Evolutionary conservation across 768 basidiomycete genomes (phyloP).

Genomic region (Russula sp.): DNA sequence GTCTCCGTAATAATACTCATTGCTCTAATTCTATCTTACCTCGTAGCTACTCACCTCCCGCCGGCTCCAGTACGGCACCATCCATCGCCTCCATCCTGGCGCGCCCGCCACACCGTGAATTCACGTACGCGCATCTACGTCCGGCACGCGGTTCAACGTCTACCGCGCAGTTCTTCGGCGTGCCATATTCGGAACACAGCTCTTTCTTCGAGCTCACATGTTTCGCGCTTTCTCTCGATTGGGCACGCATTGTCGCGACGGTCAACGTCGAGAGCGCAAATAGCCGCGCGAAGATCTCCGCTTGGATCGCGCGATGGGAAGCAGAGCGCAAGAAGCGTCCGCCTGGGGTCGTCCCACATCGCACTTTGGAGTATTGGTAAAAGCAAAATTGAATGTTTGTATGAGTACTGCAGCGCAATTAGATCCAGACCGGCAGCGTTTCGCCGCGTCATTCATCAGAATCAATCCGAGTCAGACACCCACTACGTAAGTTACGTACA

Average conservation of each 20-base stretch:
- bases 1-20: constrained; percentile 4
- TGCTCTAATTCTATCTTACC: neutral
- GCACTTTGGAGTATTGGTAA: constrained; percentile 50
- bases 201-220: constrained; percentile 95
- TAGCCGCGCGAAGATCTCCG: constrained; percentile 79
- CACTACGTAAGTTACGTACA: no score
- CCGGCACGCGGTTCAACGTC: constrained; percentile 69
- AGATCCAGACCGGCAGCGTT: no score
- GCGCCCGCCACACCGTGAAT: constrained; percentile 60
- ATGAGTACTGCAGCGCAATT: neutral
- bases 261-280: constrained; percentile 79
- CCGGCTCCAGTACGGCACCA: constrained; percentile 59
- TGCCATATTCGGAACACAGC: constrained; percentile 94
- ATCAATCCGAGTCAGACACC: no score
- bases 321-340: constrained; percentile 64
- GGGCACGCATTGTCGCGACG: constrained; percentile 90
- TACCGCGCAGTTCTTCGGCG: constrained; percentile 69
- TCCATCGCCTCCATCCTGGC: constrained; percentile 68
- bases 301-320: constrained; percentile 90
- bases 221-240: constrained; percentile 86
- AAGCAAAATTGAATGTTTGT: constrained; percentile 32
- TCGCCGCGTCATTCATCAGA: no score
- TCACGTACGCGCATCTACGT: constrained; percentile 65
- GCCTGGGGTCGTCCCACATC: constrained; percentile 39
- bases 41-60: constrained; percentile 60